These are phyloP conservation scores for Allium cepa DNA, from an alignment of 106 monocot genomes.

Conservation along the genomic window DNA sequence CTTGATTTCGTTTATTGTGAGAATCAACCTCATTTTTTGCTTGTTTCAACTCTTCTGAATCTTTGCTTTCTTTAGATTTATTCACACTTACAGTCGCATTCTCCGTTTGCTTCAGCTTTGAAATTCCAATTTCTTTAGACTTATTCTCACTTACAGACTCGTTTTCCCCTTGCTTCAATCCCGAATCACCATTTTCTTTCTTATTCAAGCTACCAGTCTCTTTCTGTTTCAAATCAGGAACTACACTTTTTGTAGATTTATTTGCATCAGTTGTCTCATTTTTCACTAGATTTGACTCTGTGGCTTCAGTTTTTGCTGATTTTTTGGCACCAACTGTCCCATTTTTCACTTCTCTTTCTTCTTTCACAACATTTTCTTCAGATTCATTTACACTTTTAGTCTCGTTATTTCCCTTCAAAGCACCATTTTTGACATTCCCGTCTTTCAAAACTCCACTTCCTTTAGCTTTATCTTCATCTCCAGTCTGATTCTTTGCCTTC, in stretches of 20 bases:
- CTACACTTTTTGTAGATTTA: neutral
- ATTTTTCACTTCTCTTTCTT: no score
- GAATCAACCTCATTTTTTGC: neutral
- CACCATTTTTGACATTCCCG: neutral
- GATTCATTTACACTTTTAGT: neutral
- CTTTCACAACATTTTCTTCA: neutral
- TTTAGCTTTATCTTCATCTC: neutral
- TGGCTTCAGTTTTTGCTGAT: no score
- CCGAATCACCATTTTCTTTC: slow-evolving; percentile 1
- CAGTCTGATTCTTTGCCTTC: neutral
- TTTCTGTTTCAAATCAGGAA: no score
- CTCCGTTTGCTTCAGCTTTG: neutral
- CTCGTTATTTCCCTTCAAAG: slow-evolving; percentile 1
- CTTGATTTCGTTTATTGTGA: neutral
- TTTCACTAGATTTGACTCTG: no score
- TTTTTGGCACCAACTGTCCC: no score
- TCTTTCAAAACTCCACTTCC: slow-evolving; percentile 3
- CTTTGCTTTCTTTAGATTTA: neutral
- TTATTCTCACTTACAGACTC: neutral
- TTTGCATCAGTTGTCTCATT: no score
- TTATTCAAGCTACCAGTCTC: no score
- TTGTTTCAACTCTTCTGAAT: neutral
- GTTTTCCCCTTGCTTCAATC: neutral
- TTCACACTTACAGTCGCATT: neutral
- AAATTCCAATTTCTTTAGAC: neutral